These are phyloP conservation scores for Colletotrichum musicola DNA, from an alignment of 2,329 filamentous ascomycete species.

Conservation along the genomic window DNA sequence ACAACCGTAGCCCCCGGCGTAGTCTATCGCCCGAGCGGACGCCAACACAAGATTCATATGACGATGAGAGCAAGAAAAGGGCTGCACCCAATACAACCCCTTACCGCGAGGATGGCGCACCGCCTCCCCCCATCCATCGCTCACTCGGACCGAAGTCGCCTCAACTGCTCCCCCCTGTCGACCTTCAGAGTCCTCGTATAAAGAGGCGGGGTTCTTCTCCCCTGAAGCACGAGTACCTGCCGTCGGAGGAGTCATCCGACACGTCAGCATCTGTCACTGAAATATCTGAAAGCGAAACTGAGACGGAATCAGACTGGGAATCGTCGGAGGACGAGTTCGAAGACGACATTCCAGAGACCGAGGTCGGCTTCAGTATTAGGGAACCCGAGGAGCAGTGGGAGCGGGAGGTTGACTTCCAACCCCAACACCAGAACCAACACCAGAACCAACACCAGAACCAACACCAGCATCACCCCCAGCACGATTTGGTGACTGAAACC, in stretches of 20 bases:
- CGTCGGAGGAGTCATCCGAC: slow-evolving; percentile 76
- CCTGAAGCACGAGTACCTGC: slow-evolving; percentile 96
- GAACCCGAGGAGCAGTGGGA: slow-evolving; percentile 47
- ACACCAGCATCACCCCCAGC: slow-evolving; percentile 2
- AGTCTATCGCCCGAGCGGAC: slow-evolving; percentile 52
- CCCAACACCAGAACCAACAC: slow-evolving; percentile 7
- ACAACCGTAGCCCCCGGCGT: slow-evolving; percentile 44
- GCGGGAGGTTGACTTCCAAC: slow-evolving; percentile 40
- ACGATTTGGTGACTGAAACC: slow-evolving; percentile 1
- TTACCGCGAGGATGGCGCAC: slow-evolving; percentile 66
- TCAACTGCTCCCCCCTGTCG: slow-evolving; percentile 60
- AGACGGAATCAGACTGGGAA: slow-evolving; percentile 62
- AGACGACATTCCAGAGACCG: slow-evolving; percentile 70
- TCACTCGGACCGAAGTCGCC: slow-evolving; percentile 56
- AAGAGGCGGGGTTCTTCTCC: slow-evolving; percentile 89
- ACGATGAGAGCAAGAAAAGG: slow-evolving; percentile 51
- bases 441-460: slow-evolving; percentile 10
- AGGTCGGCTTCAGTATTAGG: slow-evolving; percentile 69
- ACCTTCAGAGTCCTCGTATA: slow-evolving; percentile 57
- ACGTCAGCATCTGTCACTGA: slow-evolving; percentile 71
- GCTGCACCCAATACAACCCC: slow-evolving; percentile 50
- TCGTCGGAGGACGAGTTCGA: slow-evolving; percentile 69
- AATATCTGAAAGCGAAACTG: slow-evolving; percentile 32
- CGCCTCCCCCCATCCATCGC: slow-evolving; percentile 67
- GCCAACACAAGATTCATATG: slow-evolving; percentile 52